Evolutionary conservation across 2,329 filamentous ascomycete species (phyloP), one percentile per base, ranked within the genome.

Genomic region (Dactylellina leptospora): DNA sequence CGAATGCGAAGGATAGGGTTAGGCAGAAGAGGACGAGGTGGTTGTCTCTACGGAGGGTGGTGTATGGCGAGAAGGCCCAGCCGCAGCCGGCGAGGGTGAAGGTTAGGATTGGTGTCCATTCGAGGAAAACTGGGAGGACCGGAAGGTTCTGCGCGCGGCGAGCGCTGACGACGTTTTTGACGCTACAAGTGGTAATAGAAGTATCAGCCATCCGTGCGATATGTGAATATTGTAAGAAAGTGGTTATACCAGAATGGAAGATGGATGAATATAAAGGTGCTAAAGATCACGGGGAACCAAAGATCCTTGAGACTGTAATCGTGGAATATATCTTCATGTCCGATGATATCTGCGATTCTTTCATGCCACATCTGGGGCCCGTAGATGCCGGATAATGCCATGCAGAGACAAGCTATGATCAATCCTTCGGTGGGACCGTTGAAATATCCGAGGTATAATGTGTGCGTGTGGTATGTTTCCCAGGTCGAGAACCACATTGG

Each of bases 401-500:
- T 97, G 78, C 97, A 86, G 55, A 83, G 81, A 78, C 91, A 93
- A 23, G 93, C 95, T 74, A 99, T 88, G 56, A 97, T 88, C 30
- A 99, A 83, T 18, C 95, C 95, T 82, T 99, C 95, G 30, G 95
- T 99, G 1, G 95, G 95, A 0, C 95, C 95, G 80, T 99, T 99
- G 85, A 99, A 90, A 79, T 93, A 92, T 61, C 95, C 95, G 10
- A 99, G 87, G 80, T 96, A 99, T 4, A 99, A 83, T 0, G 95
- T 97, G 80, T 99, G 95, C 3, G 95, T 97, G 81, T 99, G 95
- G 80, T 97, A 99, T 0, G 95, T 99, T 82, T 99, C 95, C 95
- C 95, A 99, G 1, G 95, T 99, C 2, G 93, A 97, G 82, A 99
- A 97, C 84, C 96, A 99, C 95, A 99, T 99, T 71, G 95, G 91